phyloP scores from a whole-genome alignment of 2,329 filamentous ascomycete species.

The Alternaria arborescens region DNA sequence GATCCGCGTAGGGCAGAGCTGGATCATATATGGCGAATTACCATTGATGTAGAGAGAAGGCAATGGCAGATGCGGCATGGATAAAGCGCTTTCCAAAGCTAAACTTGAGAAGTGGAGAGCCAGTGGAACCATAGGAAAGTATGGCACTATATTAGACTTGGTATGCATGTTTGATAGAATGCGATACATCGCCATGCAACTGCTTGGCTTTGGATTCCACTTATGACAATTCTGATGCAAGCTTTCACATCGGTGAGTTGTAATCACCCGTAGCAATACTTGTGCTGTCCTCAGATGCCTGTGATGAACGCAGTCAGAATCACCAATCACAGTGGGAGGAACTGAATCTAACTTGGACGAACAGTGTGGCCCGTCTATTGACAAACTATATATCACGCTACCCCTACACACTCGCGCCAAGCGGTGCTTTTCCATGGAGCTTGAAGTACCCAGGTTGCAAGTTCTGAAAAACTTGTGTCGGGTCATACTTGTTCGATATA shows the following conservation, averaged over 20 bases:
- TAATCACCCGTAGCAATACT: background rate
- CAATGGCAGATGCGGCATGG: background rate
- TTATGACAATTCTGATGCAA: background rate
- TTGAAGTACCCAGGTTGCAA: conserved; percentile 36
- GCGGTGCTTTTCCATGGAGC: conserved; percentile 16
- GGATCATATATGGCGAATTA: background rate
- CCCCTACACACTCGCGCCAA: background rate
- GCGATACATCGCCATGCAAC: background rate
- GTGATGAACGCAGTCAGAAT: background rate
- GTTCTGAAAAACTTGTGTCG: conserved; percentile 28
- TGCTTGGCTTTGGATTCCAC: background rate
- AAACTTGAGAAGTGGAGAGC: background rate
- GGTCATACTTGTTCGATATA: conserved; percentile 32
- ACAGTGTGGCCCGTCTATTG: background rate
- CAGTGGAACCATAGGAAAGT: background rate
- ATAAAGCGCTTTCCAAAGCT: background rate
- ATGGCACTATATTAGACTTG: background rate
- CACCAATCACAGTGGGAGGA: background rate
- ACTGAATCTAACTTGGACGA: background rate
- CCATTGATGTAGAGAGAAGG: background rate
- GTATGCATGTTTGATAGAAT: background rate
- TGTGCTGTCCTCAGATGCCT: background rate
- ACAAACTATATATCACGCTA: background rate
- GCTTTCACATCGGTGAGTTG: background rate
- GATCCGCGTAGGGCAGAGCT: background rate